phyloP scores from a whole-genome alignment of 1,284 basidiomycete species.

The Apiotrichum siamense region DNA sequence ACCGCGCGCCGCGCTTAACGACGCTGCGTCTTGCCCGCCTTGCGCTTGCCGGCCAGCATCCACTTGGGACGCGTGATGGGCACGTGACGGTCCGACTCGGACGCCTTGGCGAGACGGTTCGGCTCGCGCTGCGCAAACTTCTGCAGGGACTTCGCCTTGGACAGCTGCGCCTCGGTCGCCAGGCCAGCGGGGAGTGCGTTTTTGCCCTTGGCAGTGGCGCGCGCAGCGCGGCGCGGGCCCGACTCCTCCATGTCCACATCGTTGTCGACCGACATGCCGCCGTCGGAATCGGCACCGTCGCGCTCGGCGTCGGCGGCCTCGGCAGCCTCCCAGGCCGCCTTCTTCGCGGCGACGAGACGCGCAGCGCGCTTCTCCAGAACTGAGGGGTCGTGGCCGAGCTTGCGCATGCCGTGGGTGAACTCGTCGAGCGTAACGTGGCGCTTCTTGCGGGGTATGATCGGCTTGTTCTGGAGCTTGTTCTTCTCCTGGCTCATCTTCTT shows the following conservation, averaged over 20 bases:
- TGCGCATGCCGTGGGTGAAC: constrained; percentile 72
- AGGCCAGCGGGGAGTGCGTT: constrained; percentile 58
- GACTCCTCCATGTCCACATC: constrained; percentile 11
- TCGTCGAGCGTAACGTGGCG: constrained; percentile 80
- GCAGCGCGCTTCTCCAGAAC: constrained; percentile 81
- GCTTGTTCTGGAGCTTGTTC: constrained; percentile 79
- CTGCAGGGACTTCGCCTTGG: constrained; percentile 70
- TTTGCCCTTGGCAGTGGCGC: constrained; percentile 2
- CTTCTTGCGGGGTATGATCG: constrained; percentile 77
- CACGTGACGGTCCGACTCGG: constrained; percentile 69
- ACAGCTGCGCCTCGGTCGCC: constrained; percentile 69
- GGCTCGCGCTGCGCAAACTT: constrained; percentile 77
- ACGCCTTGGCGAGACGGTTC: constrained; percentile 80
- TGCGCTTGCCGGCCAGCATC: constrained; percentile 80
- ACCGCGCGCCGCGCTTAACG: too few relatives aligned
- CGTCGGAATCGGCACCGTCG: constrained; percentile 10
- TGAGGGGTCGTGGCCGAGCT: constrained; percentile 82
- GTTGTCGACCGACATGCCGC: constrained; percentile 1
- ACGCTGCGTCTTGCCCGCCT: constrained; percentile 76
- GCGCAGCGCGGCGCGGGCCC: background rate
- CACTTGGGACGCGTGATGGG: constrained; percentile 48
- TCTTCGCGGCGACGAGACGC: constrained; percentile 55
- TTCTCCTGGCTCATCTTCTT: constrained; percentile 77
- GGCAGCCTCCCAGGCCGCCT: constrained; percentile 44
- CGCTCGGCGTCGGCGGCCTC: constrained; percentile 31